phyloP scores from a whole-genome alignment of 2,329 filamentous ascomycete genomes.

The Aspergillus sp. region DNA sequence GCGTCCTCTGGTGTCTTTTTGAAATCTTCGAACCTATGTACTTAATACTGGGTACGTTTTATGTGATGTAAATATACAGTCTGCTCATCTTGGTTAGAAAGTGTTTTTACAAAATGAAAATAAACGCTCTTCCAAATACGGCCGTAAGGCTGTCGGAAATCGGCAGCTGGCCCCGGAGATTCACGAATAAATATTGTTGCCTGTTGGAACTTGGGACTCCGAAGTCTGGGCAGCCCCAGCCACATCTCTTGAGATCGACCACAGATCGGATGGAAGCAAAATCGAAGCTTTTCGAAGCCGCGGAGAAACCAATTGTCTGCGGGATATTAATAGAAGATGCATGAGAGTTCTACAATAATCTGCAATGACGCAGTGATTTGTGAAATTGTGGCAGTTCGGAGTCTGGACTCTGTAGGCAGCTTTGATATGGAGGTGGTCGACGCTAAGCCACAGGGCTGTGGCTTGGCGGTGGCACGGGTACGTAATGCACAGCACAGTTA shows the following conservation, averaged over 20 bases:
- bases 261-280: not conserved
- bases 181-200: conserved; percentile 4
- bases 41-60: conserved; percentile 9
- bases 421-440: not conserved
- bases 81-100: conserved; percentile 6
- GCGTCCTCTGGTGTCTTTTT: conserved; percentile 11
- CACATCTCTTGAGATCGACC: not conserved
- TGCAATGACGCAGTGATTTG: not conserved
- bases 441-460: conserved; percentile 7
- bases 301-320: not conserved
- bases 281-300: conserved; percentile 2
- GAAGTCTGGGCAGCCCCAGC: not conserved
- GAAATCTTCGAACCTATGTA: conserved; percentile 8
- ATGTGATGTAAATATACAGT: conserved; percentile 14
- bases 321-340: conserved; percentile 6
- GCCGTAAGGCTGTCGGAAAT: not conserved
- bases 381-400: not conserved
- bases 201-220: not conserved
- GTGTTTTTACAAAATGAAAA: not conserved
- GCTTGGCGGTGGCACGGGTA: not conserved
- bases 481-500: not conserved
- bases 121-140: not conserved
- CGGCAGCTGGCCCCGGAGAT: not conserved
- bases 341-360: not conserved
- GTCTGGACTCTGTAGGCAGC: not conserved